These are phyloP conservation scores for Kodamaea fukazawae DNA, from an alignment of 805 yeast genomes.

Conservation along the genomic window DNA sequence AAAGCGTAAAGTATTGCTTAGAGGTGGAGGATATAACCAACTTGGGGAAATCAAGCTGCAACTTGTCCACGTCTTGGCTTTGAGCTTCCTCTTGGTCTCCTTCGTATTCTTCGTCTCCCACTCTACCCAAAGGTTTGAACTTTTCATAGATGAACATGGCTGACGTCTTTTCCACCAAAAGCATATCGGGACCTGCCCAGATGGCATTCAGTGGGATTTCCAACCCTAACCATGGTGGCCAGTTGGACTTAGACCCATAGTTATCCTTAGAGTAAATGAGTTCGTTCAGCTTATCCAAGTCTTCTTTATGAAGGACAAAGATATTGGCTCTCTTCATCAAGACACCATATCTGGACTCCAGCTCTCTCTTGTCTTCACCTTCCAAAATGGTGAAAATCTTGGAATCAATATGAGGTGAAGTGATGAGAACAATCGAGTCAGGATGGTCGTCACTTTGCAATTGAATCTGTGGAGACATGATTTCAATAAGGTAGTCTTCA, in stretches of 20 bases:
- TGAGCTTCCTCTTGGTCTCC: constrained; percentile 7
- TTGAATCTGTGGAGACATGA: constrained; percentile 45
- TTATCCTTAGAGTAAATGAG: constrained; percentile 44
- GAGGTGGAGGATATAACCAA: constrained; percentile 70
- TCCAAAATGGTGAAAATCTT: constrained; percentile 61
- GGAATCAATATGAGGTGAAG: constrained; percentile 68
- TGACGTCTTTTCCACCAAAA: constrained; percentile 64
- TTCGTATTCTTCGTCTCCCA: constrained; percentile 8
- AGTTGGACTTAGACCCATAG: constrained; percentile 61
- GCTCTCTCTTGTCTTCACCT: constrained; percentile 34
- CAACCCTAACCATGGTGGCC: constrained; percentile 91
- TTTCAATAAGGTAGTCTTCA: constrained; percentile 40
- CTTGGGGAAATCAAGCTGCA: constrained; percentile 67
- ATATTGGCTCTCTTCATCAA: constrained; percentile 68
- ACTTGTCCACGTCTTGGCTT: constrained; percentile 20
- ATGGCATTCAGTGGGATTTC: constrained; percentile 54
- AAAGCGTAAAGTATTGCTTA: constrained; percentile 65
- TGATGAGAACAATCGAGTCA: constrained; percentile 62
- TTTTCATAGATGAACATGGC: constrained; percentile 58
- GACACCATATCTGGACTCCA: constrained; percentile 68
- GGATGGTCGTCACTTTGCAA: constrained; percentile 37
- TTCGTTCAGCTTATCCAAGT: constrained; percentile 32
- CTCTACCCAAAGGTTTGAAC: constrained; percentile 26
- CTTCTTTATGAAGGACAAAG: constrained; percentile 59
- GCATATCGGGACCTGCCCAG: constrained; percentile 43